Evolutionary conservation across 805 yeast genomes (phyloP), one percentile per base, ranked within the genome.

Genomic region (Ogataea paradorogensis): DNA sequence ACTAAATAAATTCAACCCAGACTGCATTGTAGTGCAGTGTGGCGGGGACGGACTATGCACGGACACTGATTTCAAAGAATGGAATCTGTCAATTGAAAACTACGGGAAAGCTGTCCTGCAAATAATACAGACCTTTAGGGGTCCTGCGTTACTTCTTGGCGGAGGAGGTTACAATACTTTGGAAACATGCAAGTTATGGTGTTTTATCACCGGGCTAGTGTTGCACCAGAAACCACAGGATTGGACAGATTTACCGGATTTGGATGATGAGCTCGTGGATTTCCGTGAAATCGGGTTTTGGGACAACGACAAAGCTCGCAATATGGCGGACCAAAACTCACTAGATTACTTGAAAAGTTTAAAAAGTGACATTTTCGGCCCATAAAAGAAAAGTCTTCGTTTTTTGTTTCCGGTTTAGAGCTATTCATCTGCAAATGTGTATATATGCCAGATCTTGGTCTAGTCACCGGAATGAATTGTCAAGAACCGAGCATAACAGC

Each of bases 21-120:
- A 74, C 16, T 72, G 71, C 8, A 36, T 84, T 1, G 80, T 84
- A 1, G 59, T 84, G 1, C 87, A 81, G 53, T 73, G 82, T 52
- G 95, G 95, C 1, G 77, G 80, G 23, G 95, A 84, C 64, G 91
- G 93, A 0, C 61, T 84, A 15, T 69, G 73, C n/a, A 69, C 80
- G 0, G 93, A 84, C 54, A 16, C 44, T 3, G 70, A 71, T 14
- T 76, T 70, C 45, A 62, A 67, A 11, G 84, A 82, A 53, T 84
- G 91, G 91, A 84, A 82, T 55, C 55, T 84, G 40, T 73, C 82
- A 0, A 69, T 79, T 7, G 56, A 59, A 27, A 84, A 82, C 0
- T 64, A 70, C 15, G 70, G 73, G 0, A 21, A 53, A 1, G 59
- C 58, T 5, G 56, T 80, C 4, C 5, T 45, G 18, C 26, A 49